These are phyloP conservation scores for Puccinia novopanici DNA, from an alignment of 1,284 basidiomycete genomes.

Conservation along the genomic window DNA sequence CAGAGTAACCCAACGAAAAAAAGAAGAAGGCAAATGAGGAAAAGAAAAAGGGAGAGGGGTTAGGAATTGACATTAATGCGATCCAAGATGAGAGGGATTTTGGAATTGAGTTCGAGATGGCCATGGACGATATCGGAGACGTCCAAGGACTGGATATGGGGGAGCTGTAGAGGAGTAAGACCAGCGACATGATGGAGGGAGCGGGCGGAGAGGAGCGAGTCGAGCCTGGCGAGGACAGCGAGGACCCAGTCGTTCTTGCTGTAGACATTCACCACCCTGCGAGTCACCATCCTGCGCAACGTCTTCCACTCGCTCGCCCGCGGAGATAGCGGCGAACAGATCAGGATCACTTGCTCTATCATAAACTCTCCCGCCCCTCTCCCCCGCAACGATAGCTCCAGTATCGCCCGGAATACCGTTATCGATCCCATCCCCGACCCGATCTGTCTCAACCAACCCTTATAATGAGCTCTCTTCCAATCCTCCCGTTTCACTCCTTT, in stretches of 20 bases:
- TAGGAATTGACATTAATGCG: conserved; percentile 33
- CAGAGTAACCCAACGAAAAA: neutral
- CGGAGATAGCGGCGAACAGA: conserved; percentile 63
- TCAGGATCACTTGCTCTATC: conserved; percentile 64
- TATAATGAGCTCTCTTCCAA: no score
- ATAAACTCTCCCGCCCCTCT: conserved; percentile 55
- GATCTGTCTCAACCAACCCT: conserved; percentile 57
- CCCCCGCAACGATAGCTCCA: conserved; percentile 59
- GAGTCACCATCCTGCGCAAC: conserved; percentile 61
- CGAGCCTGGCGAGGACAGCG: conserved; percentile 63
- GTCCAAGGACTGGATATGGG: conserved; percentile 56
- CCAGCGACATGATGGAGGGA: conserved; percentile 54
- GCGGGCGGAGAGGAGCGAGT: conserved; percentile 62
- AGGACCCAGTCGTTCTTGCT: conserved; percentile 63
- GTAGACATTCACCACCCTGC: conserved; percentile 63
- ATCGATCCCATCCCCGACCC: conserved; percentile 65
- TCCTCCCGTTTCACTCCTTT: neutral
- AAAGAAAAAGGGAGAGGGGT: neutral
- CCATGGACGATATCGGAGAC: conserved; percentile 55
- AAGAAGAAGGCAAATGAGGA: neutral
- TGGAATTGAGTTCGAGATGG: conserved; percentile 55
- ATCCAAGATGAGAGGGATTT: conserved; percentile 39
- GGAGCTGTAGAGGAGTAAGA: conserved; percentile 53
- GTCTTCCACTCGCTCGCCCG: conserved; percentile 61
- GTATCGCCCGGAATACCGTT: conserved; percentile 63